Conservation (phyloP, 345 rosid genomes). For the Trapa bicornis region DNA sequence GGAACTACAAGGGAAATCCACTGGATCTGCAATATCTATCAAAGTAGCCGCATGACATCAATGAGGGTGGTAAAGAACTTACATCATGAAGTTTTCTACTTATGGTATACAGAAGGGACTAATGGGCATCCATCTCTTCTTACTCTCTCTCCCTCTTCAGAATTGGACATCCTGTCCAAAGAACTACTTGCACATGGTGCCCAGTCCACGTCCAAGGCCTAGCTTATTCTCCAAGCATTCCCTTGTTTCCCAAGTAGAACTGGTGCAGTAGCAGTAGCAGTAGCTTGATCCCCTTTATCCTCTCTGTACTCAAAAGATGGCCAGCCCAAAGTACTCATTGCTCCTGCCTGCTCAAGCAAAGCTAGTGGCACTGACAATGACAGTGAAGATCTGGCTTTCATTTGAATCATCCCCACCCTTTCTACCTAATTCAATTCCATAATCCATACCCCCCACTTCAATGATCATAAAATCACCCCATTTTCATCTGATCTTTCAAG, state of each 20-base stretch:
- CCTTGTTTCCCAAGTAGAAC: too few relatives aligned
- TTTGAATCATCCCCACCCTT: constrained; percentile 9
- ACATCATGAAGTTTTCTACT: too few relatives aligned
- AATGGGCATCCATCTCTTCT: not conserved
- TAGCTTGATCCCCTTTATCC: too few relatives aligned
- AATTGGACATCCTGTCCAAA: too few relatives aligned
- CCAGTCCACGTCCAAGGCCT: not conserved
- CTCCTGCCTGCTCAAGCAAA: constrained; percentile 39
- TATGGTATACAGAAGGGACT: too few relatives aligned
- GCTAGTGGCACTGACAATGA: constrained; percentile 20
- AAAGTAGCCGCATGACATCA: too few relatives aligned
- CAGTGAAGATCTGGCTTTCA: constrained; percentile 6
- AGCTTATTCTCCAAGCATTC: too few relatives aligned
- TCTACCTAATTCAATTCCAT: constrained; percentile 13
- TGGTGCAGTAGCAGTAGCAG: too few relatives aligned
- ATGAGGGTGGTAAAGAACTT: too few relatives aligned
- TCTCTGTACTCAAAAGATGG: not conserved
- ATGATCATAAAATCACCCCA: constrained; percentile 4
- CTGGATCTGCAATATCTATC: too few relatives aligned
- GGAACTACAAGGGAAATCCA: too few relatives aligned
- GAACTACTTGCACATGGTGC: not conserved
- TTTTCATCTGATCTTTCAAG: not conserved
- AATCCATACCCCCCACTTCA: not conserved
- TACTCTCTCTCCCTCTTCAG: too few relatives aligned
- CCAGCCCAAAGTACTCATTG: constrained; percentile 19